These are phyloP conservation scores for Geranium incanum DNA, from an alignment of 441 rosid species.

Conservation along the genomic window DNA sequence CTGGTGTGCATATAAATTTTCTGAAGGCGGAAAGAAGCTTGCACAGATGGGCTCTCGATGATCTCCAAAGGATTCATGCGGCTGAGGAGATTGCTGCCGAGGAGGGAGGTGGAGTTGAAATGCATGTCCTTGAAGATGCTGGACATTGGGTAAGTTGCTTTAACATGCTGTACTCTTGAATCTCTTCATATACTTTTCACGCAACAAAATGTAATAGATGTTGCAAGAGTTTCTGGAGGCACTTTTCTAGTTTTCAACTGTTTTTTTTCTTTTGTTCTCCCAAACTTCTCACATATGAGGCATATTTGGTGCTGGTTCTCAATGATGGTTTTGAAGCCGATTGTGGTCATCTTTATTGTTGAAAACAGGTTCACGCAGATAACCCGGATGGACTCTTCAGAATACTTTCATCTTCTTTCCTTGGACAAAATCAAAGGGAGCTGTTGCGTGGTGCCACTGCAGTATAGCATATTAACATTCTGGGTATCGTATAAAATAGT, in stretches of 20 bases:
- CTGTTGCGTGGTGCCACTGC: constrained; percentile 5
- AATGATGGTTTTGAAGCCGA: neutral
- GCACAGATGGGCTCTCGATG: constrained; percentile 94
- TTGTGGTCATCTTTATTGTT: constrained; percentile 6
- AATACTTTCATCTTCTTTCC: constrained; percentile 73
- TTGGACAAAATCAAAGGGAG: neutral
- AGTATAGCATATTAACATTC: neutral
- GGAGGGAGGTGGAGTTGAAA: constrained; percentile 84
- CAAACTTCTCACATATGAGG: neutral
- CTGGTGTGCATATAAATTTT: constrained; percentile 81
- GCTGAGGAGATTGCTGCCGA: constrained; percentile 84
- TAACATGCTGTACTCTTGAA: constrained; percentile 6
- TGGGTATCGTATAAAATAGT: neutral
- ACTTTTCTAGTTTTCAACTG: neutral
- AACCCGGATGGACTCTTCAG: constrained; percentile 93
- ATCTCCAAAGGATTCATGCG: constrained; percentile 76
- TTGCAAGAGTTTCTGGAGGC: neutral
- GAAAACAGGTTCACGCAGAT: constrained; percentile 75
- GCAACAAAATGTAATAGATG: neutral
- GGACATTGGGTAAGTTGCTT: constrained; percentile 81
- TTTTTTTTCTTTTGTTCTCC: neutral
- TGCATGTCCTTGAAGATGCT: constrained; percentile 97
- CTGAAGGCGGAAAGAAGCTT: constrained; percentile 94
- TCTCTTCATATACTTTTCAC: neutral
- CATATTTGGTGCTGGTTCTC: neutral